These are phyloP conservation scores for Trichoderma koningii DNA, from an alignment of 2,329 filamentous ascomycete species.

Conservation along the genomic window DNA sequence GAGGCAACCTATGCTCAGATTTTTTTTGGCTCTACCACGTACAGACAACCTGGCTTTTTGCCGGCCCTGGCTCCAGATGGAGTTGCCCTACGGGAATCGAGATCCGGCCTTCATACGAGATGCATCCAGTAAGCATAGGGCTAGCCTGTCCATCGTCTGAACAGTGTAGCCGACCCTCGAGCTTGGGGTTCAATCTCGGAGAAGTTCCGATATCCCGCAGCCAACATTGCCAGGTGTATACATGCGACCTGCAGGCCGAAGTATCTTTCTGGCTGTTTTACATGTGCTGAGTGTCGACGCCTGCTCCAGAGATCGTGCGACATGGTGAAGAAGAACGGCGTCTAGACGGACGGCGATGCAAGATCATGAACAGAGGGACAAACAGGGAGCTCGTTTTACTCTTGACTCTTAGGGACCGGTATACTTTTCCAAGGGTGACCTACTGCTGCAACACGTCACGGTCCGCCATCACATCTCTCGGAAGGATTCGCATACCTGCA, in stretches of 20 bases:
- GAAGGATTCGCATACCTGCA: background rate
- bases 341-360: background rate
- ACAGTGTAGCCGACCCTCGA: background rate
- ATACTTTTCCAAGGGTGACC: too few relatives aligned
- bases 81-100: background rate
- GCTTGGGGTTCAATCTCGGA: background rate
- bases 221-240: background rate
- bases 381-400: too few relatives aligned
- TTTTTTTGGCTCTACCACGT: background rate
- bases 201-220: slow-evolving; percentile 18
- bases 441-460: background rate
- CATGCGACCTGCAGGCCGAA: too few relatives aligned
- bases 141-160: background rate
- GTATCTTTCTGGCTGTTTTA: background rate
- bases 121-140: background rate
- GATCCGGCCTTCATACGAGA: background rate
- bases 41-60: background rate
- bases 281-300: background rate
- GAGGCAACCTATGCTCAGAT: background rate
- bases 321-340: background rate
- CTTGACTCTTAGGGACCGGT: too few relatives aligned
- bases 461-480: background rate
- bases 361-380: too few relatives aligned
- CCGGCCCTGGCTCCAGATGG: background rate
- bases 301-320: background rate